Base-by-base conservation (phyloP, 805 yeast species). In the Myxozyma neglecta region DNA sequence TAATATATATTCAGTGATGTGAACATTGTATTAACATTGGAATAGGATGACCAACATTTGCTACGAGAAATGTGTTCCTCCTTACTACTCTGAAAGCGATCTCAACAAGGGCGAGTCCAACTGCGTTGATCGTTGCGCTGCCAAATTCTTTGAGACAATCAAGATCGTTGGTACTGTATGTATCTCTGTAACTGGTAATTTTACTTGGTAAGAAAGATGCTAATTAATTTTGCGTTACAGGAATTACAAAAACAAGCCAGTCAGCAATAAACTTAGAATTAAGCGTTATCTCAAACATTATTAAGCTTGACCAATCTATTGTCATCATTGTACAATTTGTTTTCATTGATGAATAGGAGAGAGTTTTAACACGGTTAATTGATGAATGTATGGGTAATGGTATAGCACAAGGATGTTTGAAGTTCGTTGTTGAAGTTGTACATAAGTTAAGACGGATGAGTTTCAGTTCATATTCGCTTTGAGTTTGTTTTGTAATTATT, bases 101-200 rank as follows among this genome's bases (percentile, higher is more conserved):
- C 77, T 92, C 57, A 85, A 84, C 66, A 90, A 91, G 70, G 97
- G 97, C 42, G 97, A 92, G 72, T 75, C 80, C 61, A 81, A 83
- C 49, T 93, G 97, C 73, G 76, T 89, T 10, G 97, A 91, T 73
- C 79, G 97, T 63, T 92, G 98, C 76, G 93, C 89, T 48, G 75
- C 85, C 65, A 92, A 92, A 74, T 91, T 86, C 74, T 89, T 90
- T 78, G 81, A 81, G 69, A 52, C 65, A 10, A 58, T 61, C 60
- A 61, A 57, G 55, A 14, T 61, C 14, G 56, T 64, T 14, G 65
- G 65, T 6, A 50, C 55, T 11, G 67, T 64, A 60, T 24, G 67
- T 43, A 11, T 2, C 35, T 43, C 8, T 39, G 20, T 39, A 29
- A n/a, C 16, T 48, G 18, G 36, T 37, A 13, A 4, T 50, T 16